A percentile compares a stretch with the other conserved stretches of the same genome.
Conservation (phyloP, 73 alveolate species). For the Tetrahymena thermophila region DNA sequence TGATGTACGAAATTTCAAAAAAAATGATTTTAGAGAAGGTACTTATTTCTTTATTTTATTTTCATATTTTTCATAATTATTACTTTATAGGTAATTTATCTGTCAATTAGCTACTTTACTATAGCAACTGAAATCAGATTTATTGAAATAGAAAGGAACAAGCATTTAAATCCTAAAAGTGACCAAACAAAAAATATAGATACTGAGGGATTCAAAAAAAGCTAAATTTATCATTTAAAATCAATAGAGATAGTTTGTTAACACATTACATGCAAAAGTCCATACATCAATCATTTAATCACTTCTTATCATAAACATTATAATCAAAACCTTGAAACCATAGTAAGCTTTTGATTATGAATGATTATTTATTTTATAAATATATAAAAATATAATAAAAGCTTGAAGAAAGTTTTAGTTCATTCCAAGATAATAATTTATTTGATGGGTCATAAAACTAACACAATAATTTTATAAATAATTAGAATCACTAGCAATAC, state of each 20-base stretch:
- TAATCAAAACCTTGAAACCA: conserved; percentile 22
- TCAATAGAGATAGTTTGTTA: conserved; percentile 40
- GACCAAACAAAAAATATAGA: conserved; percentile 1
- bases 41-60: background rate
- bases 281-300: conserved; percentile 35
- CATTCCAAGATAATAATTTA: background rate
- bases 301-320: conserved; percentile 39
- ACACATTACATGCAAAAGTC: conserved; percentile 29
- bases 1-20: conserved; percentile 33
- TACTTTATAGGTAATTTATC: conserved; percentile 2
- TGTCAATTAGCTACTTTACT: conserved; percentile 31
- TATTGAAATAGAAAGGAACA: conserved; percentile 31
- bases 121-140: conserved; percentile 44
- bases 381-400: background rate
- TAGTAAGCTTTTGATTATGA: background rate
- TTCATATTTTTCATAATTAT: background rate
- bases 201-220: conserved; percentile 34
- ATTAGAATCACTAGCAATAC: background rate
- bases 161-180: background rate
- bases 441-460: background rate
- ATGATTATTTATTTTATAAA: too few relatives aligned
- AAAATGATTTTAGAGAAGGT: conserved; percentile 21
- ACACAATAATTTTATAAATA: background rate
- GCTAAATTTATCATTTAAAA: conserved; percentile 32
- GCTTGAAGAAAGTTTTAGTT: background rate